These are phyloP conservation scores for Rosa chinensis DNA, from an alignment of 306 rosid genomes.

Conservation along the genomic window DNA sequence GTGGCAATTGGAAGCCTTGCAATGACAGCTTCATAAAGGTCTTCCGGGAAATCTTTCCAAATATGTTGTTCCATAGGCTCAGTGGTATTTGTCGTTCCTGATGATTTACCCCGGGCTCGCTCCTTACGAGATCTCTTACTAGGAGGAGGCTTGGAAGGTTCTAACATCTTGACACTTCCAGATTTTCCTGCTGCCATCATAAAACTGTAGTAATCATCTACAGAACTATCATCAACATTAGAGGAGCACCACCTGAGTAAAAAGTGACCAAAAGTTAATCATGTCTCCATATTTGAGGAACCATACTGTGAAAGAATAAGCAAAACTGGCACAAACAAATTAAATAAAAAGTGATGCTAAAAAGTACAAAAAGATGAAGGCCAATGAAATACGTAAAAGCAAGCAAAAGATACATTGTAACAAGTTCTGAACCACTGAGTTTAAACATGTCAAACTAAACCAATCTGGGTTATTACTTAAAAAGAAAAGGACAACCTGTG, in stretches of 20 bases:
- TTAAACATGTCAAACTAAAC: neutral
- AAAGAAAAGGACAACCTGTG: neutral
- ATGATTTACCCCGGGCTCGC: constrained; percentile 49
- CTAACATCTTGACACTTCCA: constrained; percentile 49
- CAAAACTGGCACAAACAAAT: neutral
- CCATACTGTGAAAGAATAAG: neutral
- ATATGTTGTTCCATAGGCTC: constrained; percentile 72
- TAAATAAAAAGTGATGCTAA: neutral
- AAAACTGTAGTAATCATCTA: constrained; percentile 63
- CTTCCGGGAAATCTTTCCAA: constrained; percentile 90
- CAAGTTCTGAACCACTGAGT: neutral
- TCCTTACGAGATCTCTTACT: constrained; percentile 64
- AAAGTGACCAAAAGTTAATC: constrained; percentile 23
- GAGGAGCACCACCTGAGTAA: constrained; percentile 61
- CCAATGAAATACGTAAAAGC: neutral
- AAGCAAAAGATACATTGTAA: neutral
- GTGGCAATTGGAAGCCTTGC: constrained; percentile 82
- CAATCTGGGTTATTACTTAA: neutral
- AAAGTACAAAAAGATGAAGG: constrained; percentile 2
- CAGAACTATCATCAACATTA: constrained; percentile 57
- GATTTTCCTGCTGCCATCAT: constrained; percentile 70
- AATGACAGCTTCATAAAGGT: constrained; percentile 75
- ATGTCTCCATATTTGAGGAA: constrained; percentile 16
- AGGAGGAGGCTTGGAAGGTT: constrained; percentile 61
- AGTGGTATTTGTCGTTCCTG: constrained; percentile 37